phyloP scores from a whole-genome alignment of 345 rosid genomes.

The Syzygium jambos region DNA sequence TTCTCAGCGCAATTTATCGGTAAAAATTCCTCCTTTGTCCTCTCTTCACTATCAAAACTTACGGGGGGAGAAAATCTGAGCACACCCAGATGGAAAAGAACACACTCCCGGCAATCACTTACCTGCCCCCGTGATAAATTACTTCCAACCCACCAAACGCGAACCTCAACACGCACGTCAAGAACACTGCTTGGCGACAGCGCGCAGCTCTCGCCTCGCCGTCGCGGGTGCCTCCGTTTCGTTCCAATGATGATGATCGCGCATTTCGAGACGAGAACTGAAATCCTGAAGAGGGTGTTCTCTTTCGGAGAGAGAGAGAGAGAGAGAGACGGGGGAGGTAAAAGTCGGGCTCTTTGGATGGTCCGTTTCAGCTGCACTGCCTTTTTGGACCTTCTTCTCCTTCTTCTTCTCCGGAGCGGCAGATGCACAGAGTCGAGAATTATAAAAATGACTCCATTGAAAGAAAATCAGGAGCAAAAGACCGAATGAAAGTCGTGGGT shows the following conservation, averaged over 20 bases:
- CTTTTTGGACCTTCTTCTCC: slow-evolving; percentile 10
- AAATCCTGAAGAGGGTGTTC: neutral
- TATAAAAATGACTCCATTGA: neutral
- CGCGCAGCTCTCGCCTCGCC: neutral
- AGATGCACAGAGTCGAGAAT: neutral
- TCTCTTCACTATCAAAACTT: neutral
- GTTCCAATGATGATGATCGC: neutral
- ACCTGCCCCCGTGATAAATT: neutral
- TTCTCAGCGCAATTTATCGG: neutral
- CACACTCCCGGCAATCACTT: neutral
- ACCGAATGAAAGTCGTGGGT: neutral
- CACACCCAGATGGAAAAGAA: neutral
- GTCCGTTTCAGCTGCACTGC: slow-evolving; percentile 28
- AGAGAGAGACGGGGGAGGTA: neutral
- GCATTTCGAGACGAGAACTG: neutral
- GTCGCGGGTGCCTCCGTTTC: neutral
- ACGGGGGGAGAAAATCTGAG: neutral
- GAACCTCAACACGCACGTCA: neutral
- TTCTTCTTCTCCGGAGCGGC: neutral
- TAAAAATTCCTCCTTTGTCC: neutral
- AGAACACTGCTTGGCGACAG: neutral
- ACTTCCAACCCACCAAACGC: neutral
- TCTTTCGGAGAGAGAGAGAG: neutral
- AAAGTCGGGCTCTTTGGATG: slow-evolving; percentile 15
- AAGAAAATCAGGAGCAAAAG: neutral